Base-by-base conservation (phyloP, 2,329 filamentous ascomycete genomes). In the Talaromyces sp. region DNA sequence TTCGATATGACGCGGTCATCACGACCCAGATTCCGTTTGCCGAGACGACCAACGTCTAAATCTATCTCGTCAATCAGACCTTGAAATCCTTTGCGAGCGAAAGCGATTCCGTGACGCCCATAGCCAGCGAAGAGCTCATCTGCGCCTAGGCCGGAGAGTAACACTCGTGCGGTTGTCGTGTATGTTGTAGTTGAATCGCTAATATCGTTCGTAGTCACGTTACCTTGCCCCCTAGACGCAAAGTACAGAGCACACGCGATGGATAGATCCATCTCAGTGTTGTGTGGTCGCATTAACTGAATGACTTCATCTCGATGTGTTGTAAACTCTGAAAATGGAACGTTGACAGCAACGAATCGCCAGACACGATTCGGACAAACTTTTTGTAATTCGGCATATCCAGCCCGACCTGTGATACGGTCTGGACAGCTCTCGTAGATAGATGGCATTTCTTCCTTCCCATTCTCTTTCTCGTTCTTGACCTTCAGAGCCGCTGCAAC, bases 241-340 rank as follows among this genome's bases (percentile, higher is more conserved):
- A 99, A 99, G 72, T 97, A 97, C n/a, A 99, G 79, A 0, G 94
- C 94, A 65, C 84, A 88, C 0, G 89, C 89, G 65, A 99, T 99
- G 3, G 94, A 99, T 0, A 99, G 80, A 67, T 99, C 94, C 94
- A 99, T 99, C 73, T 99, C 94, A 0, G 94, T 99, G 64, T 96
- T 93, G 73, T 99, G 94, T 0, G 94, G 94, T 64, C 88, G 81
- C 71, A 99, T 97, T 17, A 99, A 78, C 2, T 84, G 81, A 37
- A 92, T 82, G 19, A 99, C 83, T 25, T 80, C 81, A 2, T 80
- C 67, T 61, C 89, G 84, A 66, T 96, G 89, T 2, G 80, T 78
- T 43, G 86, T 69, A 0, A 87, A 89, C 65, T 95, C 89, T 5
- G 78, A 69, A 69, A 93, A 97, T 0, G 93, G 89, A 28, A 99